These are phyloP conservation scores for Pseudoneurospora amorphoporcata DNA, from an alignment of 495 filamentous ascomycete species.

Conservation along the genomic window DNA sequence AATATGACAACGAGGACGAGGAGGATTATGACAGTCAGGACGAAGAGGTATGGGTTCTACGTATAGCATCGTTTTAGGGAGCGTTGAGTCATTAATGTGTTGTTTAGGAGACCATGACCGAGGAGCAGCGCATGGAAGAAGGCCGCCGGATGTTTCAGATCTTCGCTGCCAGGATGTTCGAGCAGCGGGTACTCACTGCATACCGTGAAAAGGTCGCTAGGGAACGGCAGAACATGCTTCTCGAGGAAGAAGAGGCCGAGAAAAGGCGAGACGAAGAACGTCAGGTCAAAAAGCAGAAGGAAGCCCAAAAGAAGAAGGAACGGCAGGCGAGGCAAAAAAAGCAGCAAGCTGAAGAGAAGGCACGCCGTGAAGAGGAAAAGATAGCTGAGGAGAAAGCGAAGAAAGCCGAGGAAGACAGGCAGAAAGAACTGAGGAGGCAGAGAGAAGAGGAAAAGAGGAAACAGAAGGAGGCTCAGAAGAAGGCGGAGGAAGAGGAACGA, in stretches of 20 bases:
- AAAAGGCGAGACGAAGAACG: constrained; percentile 59
- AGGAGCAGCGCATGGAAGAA: constrained; percentile 98
- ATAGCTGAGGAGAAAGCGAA: constrained; percentile 78
- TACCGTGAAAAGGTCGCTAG: constrained; percentile 93
- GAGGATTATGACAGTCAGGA: constrained; percentile 83
- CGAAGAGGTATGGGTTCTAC: constrained; percentile 45
- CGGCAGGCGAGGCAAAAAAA: constrained; percentile 77
- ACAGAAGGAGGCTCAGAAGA: constrained; percentile 87
- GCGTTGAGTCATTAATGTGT: constrained; percentile 22
- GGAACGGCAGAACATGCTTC: constrained; percentile 81
- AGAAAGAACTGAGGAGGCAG: constrained; percentile 63
- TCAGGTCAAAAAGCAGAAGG: constrained; percentile 86
- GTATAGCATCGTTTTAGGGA: background rate
- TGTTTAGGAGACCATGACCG: constrained; percentile 82
- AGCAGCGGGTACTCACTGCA: constrained; percentile 91
- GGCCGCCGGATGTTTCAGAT: constrained; percentile 99
- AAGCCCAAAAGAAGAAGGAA: constrained; percentile 87
- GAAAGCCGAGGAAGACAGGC: constrained; percentile 67
- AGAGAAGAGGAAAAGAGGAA: constrained; percentile 84
- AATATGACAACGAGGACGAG: constrained; percentile 73
- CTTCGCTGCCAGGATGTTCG: constrained; percentile 98
- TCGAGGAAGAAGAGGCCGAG: constrained; percentile 87
- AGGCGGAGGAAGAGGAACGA: constrained; percentile 79
- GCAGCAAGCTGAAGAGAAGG: constrained; percentile 81
- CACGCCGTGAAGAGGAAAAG: constrained; percentile 76